These are phyloP conservation scores for Antitrichia curtipendula DNA, from an alignment of 225 moss, liverwort and hornwort species.

Conservation along the genomic window DNA sequence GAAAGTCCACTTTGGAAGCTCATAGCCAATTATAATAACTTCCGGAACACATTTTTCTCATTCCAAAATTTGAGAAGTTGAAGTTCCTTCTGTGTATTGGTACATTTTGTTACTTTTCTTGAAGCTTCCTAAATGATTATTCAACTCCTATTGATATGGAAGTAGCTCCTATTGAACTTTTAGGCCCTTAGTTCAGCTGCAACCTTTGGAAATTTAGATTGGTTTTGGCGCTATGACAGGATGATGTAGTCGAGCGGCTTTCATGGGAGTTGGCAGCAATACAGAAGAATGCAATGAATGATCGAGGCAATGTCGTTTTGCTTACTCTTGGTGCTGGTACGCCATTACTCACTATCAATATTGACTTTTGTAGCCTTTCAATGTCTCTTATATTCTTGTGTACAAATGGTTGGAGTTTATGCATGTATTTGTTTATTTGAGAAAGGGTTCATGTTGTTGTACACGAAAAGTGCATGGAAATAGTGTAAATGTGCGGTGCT, in stretches of 20 bases:
- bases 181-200: not conserved
- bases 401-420: not conserved
- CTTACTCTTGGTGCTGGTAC: constrained; percentile 89
- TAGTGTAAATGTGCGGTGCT: not conserved
- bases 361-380: not conserved
- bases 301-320: constrained; percentile 51
- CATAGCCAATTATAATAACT: not conserved
- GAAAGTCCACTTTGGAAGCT: not conserved
- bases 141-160: not conserved
- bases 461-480: not conserved
- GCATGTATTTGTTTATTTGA: not conserved
- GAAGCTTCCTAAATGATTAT: not conserved
- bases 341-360: not conserved
- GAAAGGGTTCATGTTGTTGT: not conserved
- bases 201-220: not conserved
- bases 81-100: not conserved
- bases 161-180: not conserved
- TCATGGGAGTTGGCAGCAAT: constrained; percentile 57
- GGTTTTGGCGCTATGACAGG: constrained; percentile 24
- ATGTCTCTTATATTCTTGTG: not conserved
- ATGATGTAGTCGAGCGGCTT: constrained; percentile 58
- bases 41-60: not conserved
- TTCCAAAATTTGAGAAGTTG: not conserved
- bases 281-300: constrained; percentile 31
- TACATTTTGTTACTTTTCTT: not conserved